These are phyloP conservation scores for Lentinula guzmanii DNA, from an alignment of 768 basidiomycete genomes.

Conservation along the genomic window DNA sequence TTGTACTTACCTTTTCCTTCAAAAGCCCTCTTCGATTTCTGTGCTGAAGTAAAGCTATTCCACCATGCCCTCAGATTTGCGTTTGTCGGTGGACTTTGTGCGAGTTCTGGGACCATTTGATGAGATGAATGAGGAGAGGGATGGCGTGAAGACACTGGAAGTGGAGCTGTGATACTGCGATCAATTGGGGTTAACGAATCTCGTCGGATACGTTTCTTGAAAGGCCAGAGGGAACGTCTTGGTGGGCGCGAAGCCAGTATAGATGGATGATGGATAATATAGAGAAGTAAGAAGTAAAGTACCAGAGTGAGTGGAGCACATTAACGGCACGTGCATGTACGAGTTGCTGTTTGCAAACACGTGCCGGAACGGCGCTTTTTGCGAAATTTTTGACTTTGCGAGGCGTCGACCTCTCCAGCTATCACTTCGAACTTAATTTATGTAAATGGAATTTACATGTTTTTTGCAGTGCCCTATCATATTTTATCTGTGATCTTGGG, in stretches of 20 bases:
- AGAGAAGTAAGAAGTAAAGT: neutral
- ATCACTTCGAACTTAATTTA: too few relatives aligned
- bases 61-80: slow-evolving; percentile 78
- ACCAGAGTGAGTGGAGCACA: neutral
- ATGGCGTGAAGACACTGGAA: neutral
- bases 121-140: neutral
- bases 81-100: slow-evolving; percentile 34
- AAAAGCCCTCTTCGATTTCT: slow-evolving; percentile 53
- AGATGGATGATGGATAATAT: neutral
- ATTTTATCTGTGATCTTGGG: too few relatives aligned
- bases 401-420: too few relatives aligned
- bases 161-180: neutral
- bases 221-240: slow-evolving; percentile 7
- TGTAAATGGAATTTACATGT: too few relatives aligned
- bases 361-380: too few relatives aligned
- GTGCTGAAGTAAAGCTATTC: slow-evolving; percentile 65
- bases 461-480: too few relatives aligned
- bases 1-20: slow-evolving; percentile 36
- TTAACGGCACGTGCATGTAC: neutral
- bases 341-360: too few relatives aligned
- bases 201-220: neutral
- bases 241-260: slow-evolving; percentile 8
- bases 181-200: neutral
- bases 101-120: slow-evolving; percentile 8
- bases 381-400: too few relatives aligned